Evolutionary conservation across 2,329 filamentous ascomycete genomes (phyloP).

Genomic region (Penicillium brasilianum): DNA sequence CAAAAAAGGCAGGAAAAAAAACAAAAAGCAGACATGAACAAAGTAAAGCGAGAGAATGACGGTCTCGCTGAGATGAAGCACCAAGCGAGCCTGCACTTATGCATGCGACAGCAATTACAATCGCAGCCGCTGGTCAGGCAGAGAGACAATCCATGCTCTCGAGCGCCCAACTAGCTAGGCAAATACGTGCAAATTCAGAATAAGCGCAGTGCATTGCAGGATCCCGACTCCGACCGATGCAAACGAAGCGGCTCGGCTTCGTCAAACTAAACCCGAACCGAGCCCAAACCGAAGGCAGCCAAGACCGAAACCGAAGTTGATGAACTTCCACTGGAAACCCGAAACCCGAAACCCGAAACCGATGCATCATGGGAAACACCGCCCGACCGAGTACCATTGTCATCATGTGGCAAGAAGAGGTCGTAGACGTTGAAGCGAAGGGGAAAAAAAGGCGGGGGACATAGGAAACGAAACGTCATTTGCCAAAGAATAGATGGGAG

Average conservation of each 20-base stretch:
- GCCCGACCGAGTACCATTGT: slow-evolving; percentile 22
- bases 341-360: slow-evolving; percentile 6
- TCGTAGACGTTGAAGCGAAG: slow-evolving; percentile 7
- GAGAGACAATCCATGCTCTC: background rate
- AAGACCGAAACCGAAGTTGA: slow-evolving; percentile 5
- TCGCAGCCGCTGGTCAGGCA: background rate
- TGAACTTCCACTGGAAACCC: slow-evolving; percentile 11
- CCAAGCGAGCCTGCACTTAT: background rate
- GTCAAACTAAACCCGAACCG: slow-evolving; percentile 6
- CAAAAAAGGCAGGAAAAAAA: slow-evolving; percentile 2
- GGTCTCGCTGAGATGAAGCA: background rate
- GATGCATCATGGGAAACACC: slow-evolving; percentile 25
- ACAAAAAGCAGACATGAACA: background rate
- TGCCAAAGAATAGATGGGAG: background rate
- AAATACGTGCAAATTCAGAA: background rate
- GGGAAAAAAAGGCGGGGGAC: slow-evolving; percentile 7
- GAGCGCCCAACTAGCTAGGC: slow-evolving; percentile 11
- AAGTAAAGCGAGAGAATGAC: slow-evolving; percentile 6
- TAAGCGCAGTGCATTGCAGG: slow-evolving; percentile 22
- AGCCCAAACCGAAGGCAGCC: slow-evolving; percentile 4
- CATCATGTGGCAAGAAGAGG: slow-evolving; percentile 1
- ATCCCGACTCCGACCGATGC: slow-evolving; percentile 34
- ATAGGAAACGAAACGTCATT: background rate
- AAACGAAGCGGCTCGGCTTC: slow-evolving; percentile 12
- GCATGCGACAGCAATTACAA: background rate